Evolutionary conservation across 2,329 filamentous ascomycete species (phyloP), one percentile per base, ranked within the genome.

Genomic region (Apiospora saccharicola): DNA sequence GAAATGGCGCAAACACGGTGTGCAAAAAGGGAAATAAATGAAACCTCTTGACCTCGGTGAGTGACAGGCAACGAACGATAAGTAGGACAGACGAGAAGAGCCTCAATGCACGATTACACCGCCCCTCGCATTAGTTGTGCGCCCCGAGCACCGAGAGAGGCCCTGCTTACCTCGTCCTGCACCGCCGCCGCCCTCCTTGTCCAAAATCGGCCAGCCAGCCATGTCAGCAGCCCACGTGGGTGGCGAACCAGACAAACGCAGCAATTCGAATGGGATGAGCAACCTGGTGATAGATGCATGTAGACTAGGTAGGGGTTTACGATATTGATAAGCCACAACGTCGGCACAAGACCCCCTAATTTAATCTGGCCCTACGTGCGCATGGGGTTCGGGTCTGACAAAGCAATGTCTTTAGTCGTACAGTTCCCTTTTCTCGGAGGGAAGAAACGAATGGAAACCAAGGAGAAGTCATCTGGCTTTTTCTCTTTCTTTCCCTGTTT

Each of bases 71-170:
- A 3, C 34, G 16, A 30, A 3, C 34, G 16, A 30, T 12, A 37
- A 14, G 53, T 12, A 37, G 53, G 53, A 64, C 34, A 64, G 34
- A 10, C 19, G 2, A 64, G 13, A 64, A 37, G 57, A 64, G 57
- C 57, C 57, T 64, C 57, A 64, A 64, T 64, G 57, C 57, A 64
- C 57, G 34, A 41, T 41, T 64, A 41, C 30, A 41, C 57, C 57
- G 34, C 57, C 34, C 34, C 34, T 41, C 34, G 19, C 22, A 19
- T n/a, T 64, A 19, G 14, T 30, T 61, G 53, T 64, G 30, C 34
- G 53, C 12, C 34, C 14, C 19, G 26, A 16, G 26, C 53, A 19
- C 57, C 19, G 22, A 41, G 34, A 19, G 37, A 41, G 37, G 37
- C 37, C 37, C 37, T 41, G 37, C 37, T 10, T 41, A 19, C 30